Base-by-base conservation (phyloP, 2,329 filamentous ascomycete genomes). In the Penicillium corylophilum region DNA sequence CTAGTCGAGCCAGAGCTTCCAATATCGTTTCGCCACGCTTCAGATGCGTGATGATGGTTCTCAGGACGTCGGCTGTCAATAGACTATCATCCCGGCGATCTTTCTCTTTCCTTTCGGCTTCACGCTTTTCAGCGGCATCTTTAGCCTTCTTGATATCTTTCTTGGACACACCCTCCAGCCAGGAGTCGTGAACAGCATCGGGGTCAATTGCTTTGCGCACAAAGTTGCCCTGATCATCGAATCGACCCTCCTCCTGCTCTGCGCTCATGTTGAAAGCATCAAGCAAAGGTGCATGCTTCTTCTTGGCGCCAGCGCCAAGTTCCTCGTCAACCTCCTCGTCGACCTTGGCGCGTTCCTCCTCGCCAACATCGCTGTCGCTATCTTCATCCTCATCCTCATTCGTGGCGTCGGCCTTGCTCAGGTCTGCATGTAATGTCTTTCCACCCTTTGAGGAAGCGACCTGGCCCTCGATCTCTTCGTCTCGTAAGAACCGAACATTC, bases 221-320 rank as follows among this genome's bases (percentile, higher is more conserved):
- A 69, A 86, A 99, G 71, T 97, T 99, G 9, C 93, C 93, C 1
- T 86, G 78, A 62, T 94, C 88, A 68, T 99, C 94, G 64, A 96
- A 99, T 10, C 85, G 82, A 1, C 94, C 94, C 62, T 97, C 93
- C 66, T 97, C 91, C 70, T 95, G 86, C 71, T 99, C 94, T 12
- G 83, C 77, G 53, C 84, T 85, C 80, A 99, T 89, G 67, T 99
- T 97, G 80, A 99, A 99, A 2, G 93, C 93, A 71, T 97, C 94
- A 5, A 99, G 81, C 69, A 94, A 90, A 1, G 94, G 94, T 1
- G 94, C 94, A 71, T 96, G 90, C 64, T 86, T 89, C 76, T 96
- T 97, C 63, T 95, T 87, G 2, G 89, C 88, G 13, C 94, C 94
- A 1, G 90, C 87, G 2, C 94, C 94, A 5, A 99, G 79, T 70